Conservation (phyloP, 208 protist species). For the Herpetomonas samuelpessoai region DNA sequence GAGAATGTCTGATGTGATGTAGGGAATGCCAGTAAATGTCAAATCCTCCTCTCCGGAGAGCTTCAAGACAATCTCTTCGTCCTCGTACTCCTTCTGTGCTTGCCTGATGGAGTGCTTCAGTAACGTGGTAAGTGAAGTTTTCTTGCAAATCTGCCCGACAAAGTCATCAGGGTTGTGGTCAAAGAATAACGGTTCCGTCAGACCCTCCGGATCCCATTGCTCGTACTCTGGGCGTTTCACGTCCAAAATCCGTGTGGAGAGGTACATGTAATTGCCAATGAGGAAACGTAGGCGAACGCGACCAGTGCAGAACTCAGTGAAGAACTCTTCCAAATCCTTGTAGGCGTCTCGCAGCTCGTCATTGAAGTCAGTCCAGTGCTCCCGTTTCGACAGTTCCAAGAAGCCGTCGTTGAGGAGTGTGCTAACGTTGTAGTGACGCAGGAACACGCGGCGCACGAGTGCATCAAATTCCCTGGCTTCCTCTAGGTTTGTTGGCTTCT, state of each 20-base stretch:
- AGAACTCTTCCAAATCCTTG: constrained; percentile 47
- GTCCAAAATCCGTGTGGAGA: constrained; percentile 57
- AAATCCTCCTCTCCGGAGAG: constrained; percentile 36
- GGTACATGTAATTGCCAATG: constrained; percentile 68
- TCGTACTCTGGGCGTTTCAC: constrained; percentile 25
- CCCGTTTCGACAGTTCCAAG: constrained; percentile 42
- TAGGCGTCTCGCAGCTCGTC: constrained; percentile 31
- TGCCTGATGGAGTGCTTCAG: constrained; percentile 39
- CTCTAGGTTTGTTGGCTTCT: constrained; percentile 27
- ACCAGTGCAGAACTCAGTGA: constrained; percentile 50
- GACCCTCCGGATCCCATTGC: constrained; percentile 29
- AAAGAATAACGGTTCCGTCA: constrained; percentile 45
- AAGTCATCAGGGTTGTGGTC: constrained; percentile 46
- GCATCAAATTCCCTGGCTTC: constrained; percentile 42
- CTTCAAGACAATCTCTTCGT: constrained; percentile 49
- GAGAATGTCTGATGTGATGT: constrained; percentile 73
- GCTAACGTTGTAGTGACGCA: constrained; percentile 68
- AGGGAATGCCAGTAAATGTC: constrained; percentile 56
- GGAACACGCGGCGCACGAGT: constrained; percentile 52
- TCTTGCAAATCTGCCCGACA: constrained; percentile 62
- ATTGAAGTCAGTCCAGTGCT: constrained; percentile 48
- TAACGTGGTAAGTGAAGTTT: constrained; percentile 47
- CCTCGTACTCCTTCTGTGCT: constrained; percentile 32
- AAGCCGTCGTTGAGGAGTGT: constrained; percentile 44
- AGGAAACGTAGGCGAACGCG: constrained; percentile 61